Evolutionary conservation across 2,329 filamentous ascomycete genomes (phyloP).

Genomic region (Rachicladosporium sp.): DNA sequence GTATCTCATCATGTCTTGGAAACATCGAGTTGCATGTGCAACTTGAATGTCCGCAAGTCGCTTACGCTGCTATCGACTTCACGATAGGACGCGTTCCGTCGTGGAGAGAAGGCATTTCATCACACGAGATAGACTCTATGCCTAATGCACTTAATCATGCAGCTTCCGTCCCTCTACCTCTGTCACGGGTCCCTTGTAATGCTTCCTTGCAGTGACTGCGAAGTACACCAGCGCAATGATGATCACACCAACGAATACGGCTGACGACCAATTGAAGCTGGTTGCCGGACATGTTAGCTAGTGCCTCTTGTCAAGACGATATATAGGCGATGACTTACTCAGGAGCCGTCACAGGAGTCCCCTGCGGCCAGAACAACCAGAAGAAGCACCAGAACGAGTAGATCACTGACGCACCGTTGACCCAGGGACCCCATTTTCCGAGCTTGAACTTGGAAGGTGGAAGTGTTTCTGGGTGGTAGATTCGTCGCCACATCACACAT

Average conservation of each 20-base stretch:
- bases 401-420: constrained; percentile 20
- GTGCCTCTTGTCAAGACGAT: no score
- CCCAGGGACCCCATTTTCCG: no score
- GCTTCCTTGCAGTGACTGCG: constrained; percentile 2
- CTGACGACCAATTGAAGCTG: constrained; percentile 36
- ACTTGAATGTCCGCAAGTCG: no score
- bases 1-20: no score
- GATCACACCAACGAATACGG: constrained; percentile 27
- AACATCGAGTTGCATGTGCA: no score
- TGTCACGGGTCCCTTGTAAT: constrained; percentile 5
- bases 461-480: constrained; percentile 12
- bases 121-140: no score
- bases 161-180: constrained; percentile 1
- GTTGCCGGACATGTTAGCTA: no score
- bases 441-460: constrained; percentile 9
- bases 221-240: constrained; percentile 7
- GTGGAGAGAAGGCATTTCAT: no score
- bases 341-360: neutral
- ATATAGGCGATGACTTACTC: constrained; percentile 1
- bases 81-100: no score
- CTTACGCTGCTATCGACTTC: no score
- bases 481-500: constrained; percentile 15
- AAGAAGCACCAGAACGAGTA: constrained; percentile 9
- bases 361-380: constrained; percentile 1
- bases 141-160: no score